These are phyloP conservation scores for Pseudomonodictys pantanalensis DNA, from an alignment of 495 filamentous ascomycete genomes.

Conservation along the genomic window DNA sequence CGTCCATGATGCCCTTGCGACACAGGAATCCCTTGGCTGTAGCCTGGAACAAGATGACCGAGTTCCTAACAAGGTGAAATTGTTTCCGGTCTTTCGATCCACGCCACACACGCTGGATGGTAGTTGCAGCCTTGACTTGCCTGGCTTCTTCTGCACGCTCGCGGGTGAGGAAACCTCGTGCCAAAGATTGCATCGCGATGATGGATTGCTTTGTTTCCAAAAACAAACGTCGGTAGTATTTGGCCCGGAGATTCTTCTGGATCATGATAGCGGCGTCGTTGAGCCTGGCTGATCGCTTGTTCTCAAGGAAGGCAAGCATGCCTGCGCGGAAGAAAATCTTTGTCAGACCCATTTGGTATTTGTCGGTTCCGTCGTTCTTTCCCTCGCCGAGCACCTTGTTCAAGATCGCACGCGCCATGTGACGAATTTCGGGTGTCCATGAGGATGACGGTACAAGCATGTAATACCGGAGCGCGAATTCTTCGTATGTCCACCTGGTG, in stretches of 20 bases:
- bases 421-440: conserved; percentile 90
- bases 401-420: conserved; percentile 91
- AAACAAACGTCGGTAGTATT: conserved; percentile 91
- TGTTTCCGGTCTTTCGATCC: conserved; percentile 79
- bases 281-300: conserved; percentile 80
- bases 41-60: conserved; percentile 82
- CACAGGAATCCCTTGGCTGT: conserved; percentile 86
- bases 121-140: conserved; percentile 79
- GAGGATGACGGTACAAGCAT: conserved; percentile 89
- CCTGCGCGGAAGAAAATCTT: conserved; percentile 99
- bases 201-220: conserved; percentile 81
- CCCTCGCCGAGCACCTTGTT: conserved; percentile 78
- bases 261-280: conserved; percentile 98
- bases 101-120: conserved; percentile 92
- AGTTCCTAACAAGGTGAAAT: conserved; percentile 72
- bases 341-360: conserved; percentile 92
- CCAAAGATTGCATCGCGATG: conserved; percentile 70
- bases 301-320: conserved; percentile 97
- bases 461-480: conserved; percentile 97
- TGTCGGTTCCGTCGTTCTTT: conserved; percentile 78
- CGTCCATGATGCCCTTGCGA: conserved; percentile 86
- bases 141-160: conserved; percentile 77
- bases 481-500: conserved; percentile 98
- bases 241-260: conserved; percentile 94
- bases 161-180: conserved; percentile 71